Evolutionary conservation across 345 rosid species (phyloP).

Genomic region (Camelina sativa): DNA sequence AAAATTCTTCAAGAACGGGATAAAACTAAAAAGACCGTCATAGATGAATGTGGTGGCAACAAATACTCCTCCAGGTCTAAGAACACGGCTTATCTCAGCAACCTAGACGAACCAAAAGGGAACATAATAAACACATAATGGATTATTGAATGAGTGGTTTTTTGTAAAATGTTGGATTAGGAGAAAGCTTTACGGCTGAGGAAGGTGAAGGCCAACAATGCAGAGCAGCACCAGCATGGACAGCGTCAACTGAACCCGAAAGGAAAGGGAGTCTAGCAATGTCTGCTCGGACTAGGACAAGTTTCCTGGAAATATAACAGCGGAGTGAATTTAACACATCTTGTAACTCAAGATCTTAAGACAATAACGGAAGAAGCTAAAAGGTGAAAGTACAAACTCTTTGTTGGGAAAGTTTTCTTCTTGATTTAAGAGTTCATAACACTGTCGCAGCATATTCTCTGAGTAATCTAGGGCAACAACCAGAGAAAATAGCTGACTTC

Average conservation of each 20-base stretch:
- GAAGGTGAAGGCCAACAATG: slow-evolving; percentile 97
- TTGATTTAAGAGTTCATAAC: slow-evolving; percentile 65
- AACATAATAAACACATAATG: not conserved
- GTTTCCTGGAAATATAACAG: slow-evolving; percentile 54
- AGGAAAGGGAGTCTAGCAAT: slow-evolving; percentile 83
- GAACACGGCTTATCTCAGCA: slow-evolving; percentile 86
- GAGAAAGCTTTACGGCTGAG: slow-evolving; percentile 59
- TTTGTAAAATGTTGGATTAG: not conserved
- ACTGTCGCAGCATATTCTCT: slow-evolving; percentile 83
- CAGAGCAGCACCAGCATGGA: slow-evolving; percentile 93
- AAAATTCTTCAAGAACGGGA: slow-evolving; percentile 57
- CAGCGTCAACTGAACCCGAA: slow-evolving; percentile 75
- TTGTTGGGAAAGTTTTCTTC: slow-evolving; percentile 68
- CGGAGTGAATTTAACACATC: not conserved
- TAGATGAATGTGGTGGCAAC: slow-evolving; percentile 73
- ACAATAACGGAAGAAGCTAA: slow-evolving; percentile 1
- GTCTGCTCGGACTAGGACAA: slow-evolving; percentile 83
- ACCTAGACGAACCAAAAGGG: slow-evolving; percentile 48
- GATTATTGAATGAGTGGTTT: not conserved
- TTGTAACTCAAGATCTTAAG: slow-evolving; percentile 5
- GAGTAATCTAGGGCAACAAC: slow-evolving; percentile 89
- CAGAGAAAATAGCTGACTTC: slow-evolving; percentile 68
- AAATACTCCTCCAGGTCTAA: slow-evolving; percentile 87
- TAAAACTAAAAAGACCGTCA: slow-evolving; percentile 60
- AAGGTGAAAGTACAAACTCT: slow-evolving; percentile 54